Conservation (phyloP, 495 filamentous ascomycete genomes). For the Hypoxylon lenormandii region DNA sequence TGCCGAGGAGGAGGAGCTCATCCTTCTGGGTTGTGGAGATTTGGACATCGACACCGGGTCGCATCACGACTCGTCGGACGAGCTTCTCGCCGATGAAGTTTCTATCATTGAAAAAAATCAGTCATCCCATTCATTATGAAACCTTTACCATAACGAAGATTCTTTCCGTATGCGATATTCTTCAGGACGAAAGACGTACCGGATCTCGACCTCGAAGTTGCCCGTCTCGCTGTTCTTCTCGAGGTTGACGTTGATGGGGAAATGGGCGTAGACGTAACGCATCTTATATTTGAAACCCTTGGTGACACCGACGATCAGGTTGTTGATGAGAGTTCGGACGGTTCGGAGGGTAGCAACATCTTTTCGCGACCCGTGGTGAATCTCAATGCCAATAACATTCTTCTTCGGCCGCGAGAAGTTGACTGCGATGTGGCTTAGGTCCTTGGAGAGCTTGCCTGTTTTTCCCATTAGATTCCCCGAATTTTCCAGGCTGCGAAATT, state of each 20-base stretch:
- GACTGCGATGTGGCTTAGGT: constrained; percentile 93
- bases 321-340: constrained; percentile 96
- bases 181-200: constrained; percentile 68
- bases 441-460: constrained; percentile 90
- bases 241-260: constrained; percentile 99
- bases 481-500: background rate
- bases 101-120: constrained; percentile 59
- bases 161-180: background rate
- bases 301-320: constrained; percentile 96
- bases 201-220: constrained; percentile 90
- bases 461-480: constrained; percentile 43
- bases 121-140: constrained; percentile 8
- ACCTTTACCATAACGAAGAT: background rate
- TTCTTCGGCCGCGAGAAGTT: constrained; percentile 87
- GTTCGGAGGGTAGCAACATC: constrained; percentile 97
- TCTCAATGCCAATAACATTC: constrained; percentile 89
- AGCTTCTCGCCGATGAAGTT: constrained; percentile 99
- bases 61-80: constrained; percentile 88
- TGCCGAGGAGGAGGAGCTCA: constrained; percentile 90
- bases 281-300: constrained; percentile 99
- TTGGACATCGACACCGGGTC: constrained; percentile 87
- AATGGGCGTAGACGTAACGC: constrained; percentile 99
- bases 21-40: constrained; percentile 93
- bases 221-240: constrained; percentile 95
- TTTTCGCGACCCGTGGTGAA: constrained; percentile 98